Evolutionary conservation across 441 rosid species (phyloP).

Genomic region (Arabidopsis lyrata): DNA sequence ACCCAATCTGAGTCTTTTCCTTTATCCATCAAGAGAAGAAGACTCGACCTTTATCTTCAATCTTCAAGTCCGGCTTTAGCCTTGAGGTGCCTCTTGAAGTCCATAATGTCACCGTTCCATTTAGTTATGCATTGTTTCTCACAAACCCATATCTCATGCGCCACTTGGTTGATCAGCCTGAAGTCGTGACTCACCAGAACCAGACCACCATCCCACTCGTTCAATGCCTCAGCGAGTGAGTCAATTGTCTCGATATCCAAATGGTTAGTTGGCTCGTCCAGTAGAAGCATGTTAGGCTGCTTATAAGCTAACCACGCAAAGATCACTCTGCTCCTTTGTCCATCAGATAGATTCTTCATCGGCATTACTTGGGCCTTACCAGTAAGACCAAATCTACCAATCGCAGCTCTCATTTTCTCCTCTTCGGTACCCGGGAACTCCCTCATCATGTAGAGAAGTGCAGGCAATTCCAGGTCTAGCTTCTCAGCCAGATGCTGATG

Average conservation of each 20-base stretch:
- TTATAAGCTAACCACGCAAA: conserved; percentile 95
- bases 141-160: conserved; percentile 96
- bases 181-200: conserved; percentile 99
- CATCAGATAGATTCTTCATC: conserved; percentile 92
- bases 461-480: conserved; percentile 82
- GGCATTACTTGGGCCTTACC: conserved; percentile 99
- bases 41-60: conserved; percentile 10
- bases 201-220: conserved; percentile 98
- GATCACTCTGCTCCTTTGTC: conserved; percentile 92
- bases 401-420: conserved; percentile 90
- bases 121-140: conserved; percentile 79
- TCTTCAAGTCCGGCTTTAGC: conserved; percentile 65
- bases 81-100: conserved; percentile 87
- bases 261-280: conserved; percentile 97
- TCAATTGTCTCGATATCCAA: conserved; percentile 96
- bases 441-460: conserved; percentile 79
- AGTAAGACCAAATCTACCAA: conserved; percentile 85
- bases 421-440: conserved; percentile 96
- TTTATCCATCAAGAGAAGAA: conserved; percentile 16
- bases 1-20: conserved; percentile 25
- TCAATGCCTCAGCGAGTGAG: conserved; percentile 92
- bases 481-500: conserved; percentile 97
- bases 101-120: conserved; percentile 98
- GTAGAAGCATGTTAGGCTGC: conserved; percentile 88
- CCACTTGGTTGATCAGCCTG: conserved; percentile 97